Percentiles rank a stretch among this genome's conserved stretches.
Conservation (phyloP, 176 grass and related monocot genomes). For the Microstegium vimineum region DNA sequence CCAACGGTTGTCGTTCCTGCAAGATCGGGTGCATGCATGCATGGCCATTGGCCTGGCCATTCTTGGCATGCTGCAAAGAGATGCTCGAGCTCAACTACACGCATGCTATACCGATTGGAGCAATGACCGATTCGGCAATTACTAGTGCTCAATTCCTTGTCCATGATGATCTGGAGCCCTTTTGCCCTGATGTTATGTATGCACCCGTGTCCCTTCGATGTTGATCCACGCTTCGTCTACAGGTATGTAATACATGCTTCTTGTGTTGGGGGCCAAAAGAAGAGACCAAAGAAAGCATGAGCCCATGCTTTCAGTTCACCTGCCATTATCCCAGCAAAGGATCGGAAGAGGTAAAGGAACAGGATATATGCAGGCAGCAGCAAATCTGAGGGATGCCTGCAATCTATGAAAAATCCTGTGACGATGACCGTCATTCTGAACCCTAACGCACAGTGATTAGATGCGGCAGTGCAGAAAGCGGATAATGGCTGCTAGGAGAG, state of each 20-base stretch:
- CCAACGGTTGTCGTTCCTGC: neutral
- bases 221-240: neutral
- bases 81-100: neutral
- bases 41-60: neutral
- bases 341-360: neutral
- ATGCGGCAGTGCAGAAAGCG: neutral
- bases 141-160: neutral
- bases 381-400: neutral
- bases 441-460: neutral
- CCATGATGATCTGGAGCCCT: neutral
- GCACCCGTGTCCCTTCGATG: neutral
- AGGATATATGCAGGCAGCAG: neutral
- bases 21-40: neutral
- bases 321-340: neutral
- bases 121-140: neutral
- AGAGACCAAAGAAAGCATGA: neutral
- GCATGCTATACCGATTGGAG: neutral
- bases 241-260: neutral
- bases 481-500: neutral
- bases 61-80: neutral
- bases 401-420: neutral
- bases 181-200: neutral
- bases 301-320: neutral
- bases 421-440: neutral
- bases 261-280: neutral